Base-by-base conservation (phyloP, 2,329 filamentous ascomycete species). In the Colletotrichum chrysophilum region DNA sequence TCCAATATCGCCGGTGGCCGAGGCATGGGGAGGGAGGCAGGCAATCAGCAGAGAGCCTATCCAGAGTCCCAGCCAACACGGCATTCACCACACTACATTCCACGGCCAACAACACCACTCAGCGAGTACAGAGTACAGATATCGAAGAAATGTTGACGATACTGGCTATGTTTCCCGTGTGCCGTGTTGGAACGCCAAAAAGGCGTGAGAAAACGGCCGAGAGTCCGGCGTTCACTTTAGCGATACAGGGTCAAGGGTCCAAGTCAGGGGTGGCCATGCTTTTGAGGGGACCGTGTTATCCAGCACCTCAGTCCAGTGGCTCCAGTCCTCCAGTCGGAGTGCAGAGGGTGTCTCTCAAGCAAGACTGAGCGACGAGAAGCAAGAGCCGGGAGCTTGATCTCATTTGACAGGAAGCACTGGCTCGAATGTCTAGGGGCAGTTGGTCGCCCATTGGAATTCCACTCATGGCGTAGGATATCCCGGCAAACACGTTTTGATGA, bases 191-290 rank as follows among this genome's bases (percentile, higher is more conserved):
- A 48, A 48, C 18, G 43, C 43, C 43, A 52, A 13, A 52, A 61
- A 58, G 62, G 62, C 61, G 32, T 16, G 69, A 67, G 52, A 21
- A 55, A 36, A 58, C 60, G 48, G 48, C 60, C 61, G 43, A 71
- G 38, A 58, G 60, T 56, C 69, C 69, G 69, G 69, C 26, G 43
- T 13, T 66, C 16, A 71, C 60, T 66, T 52, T 71, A 66, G 69
- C 34, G 52, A 61, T 68, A 69, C 55, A 62, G 24, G 56, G 34
- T 60, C 38, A 74, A 64, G 71, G 66, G 66, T 74, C 71, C 32
- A 26, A 32, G 56, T 30, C 71, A 70, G 71, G 70, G 71, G n/a
- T 64, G 14, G 68, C 26, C 36, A 52, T 62, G 36, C 60, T 32
- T 12, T 16, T 16, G 34, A 43, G 67, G 30, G 71, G 48, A 38